Evolutionary conservation across 176 grass and related monocot genomes (phyloP), one percentile per base, ranked within the genome.

Genomic region (Cenchrus fungigraminus): DNA sequence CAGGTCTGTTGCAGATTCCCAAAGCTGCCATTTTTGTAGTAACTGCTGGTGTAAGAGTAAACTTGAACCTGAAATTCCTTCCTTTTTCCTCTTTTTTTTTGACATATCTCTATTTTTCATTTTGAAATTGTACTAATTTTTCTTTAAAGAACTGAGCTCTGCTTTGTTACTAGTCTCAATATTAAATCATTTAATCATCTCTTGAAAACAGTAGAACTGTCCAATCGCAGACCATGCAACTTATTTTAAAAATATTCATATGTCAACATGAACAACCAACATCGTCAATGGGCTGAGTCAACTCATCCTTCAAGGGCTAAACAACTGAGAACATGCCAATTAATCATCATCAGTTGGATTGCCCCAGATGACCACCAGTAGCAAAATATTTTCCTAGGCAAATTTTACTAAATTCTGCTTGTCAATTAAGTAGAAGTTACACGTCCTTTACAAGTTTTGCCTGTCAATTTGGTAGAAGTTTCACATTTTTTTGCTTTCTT

Each of bases 1-100:
- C 93, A 93, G 93, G 95, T 95, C 65, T 86, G 87, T 78, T 68
- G 25, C 22, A 81, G 81, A 81, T 75, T 73, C 52, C 14, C 7
- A 56, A 53, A 68, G 56, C 45, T 55, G 22, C 19, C 29, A 61
- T 85, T 89, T 72, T 40, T 40, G 3, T 40, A 40, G 37, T 40
- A 40, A 40, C 37, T 40, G 37, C 37, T 40, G 37, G 37, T 40
- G 37, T 40, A 40, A 40, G 37, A 40, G 37, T 68, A 77, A 67
- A 76, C 12, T 1, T 78, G 64, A 70, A 68, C 52, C 0, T 49
- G 6, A 70, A 77, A 6, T 47, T 47, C 57, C 7, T 40, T 17
- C 31, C 56, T 20, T 15, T 19, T 8, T 7, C 17, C 28, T 50
- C 12, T 29, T 9, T 55, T 6, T 54, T 73, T 65, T 67, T 12